phyloP scores from a whole-genome alignment of 768 basidiomycete genomes.

The Kwoniella sp. region DNA sequence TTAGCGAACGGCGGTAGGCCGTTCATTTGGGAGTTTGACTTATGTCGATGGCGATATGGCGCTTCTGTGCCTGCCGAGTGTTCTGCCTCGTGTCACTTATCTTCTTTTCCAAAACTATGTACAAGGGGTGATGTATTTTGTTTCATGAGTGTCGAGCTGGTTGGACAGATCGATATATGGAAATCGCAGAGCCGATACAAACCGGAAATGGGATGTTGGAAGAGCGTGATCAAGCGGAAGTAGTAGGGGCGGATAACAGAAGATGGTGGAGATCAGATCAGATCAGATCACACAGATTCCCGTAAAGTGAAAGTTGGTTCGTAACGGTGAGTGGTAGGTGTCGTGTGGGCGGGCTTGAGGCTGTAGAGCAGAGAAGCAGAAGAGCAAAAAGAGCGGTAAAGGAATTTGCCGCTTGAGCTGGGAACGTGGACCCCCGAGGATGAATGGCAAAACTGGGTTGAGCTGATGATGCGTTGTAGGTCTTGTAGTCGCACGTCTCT shows the following conservation, averaged over 20 bases:
- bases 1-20: slow-evolving; percentile 1
- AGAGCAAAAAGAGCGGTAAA: not conserved
- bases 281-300: too few relatives aligned
- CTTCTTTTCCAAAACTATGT: not conserved
- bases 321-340: too few relatives aligned
- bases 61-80: not conserved
- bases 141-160: not conserved
- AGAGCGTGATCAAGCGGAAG: too few relatives aligned
- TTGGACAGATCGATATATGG: too few relatives aligned
- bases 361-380: not conserved
- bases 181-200: too few relatives aligned
- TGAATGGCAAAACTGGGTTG: not conserved
- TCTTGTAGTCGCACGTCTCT: not conserved
- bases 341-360: not conserved
- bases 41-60: not conserved
- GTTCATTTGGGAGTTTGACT: not conserved
- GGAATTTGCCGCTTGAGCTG: not conserved
- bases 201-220: too few relatives aligned
- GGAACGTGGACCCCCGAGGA: too few relatives aligned
- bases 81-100: not conserved
- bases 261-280: too few relatives aligned
- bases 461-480: not conserved
- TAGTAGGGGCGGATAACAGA: too few relatives aligned
- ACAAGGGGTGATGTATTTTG: not conserved
- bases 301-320: too few relatives aligned